Evolutionary conservation across 352 stramenopile genomes (phyloP), one percentile per base, ranked within the genome.

Genomic region (Phytophthora chlamydospora): DNA sequence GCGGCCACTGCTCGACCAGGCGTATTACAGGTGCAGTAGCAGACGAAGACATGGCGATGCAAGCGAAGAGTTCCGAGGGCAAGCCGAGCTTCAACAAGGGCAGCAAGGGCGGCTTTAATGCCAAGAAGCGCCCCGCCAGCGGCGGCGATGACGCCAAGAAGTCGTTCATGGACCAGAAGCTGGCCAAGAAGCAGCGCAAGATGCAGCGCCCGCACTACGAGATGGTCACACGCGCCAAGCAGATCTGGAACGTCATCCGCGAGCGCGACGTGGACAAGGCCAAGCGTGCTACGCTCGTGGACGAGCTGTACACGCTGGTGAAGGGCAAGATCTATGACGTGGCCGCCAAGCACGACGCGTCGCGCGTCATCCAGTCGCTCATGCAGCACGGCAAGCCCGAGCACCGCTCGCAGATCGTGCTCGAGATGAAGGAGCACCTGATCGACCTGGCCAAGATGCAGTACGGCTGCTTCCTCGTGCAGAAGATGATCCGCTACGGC

Each of bases 401-500:
- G 64, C 85, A 98, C 74, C 83, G 93, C 29, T 83, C 85, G 58
- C 77, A 91, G 59, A 89, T 96, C 8, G 79, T 98, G 17, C 70
- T 76, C 9, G 96, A 98, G 77, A 85, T 99, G 52, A 87, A 95
- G 56, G 88, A 93, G 32, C 83, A 97, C 59, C 80, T 98, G n/a
- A 67, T 95, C 9, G 93, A 98, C 44, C 58, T 99, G 21, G 82
- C 89, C 64, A 98, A 98, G 85, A 96, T 93, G 77, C 96, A 98
- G 68, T 99, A 99, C 75, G 91, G 87, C n/a, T 93, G 94, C 82
- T 98, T 98, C 75, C 75, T 97, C n/a, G 94, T 98, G 56, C 85
- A 98, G 50, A 98, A 98, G 71, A 93, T 98, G 71, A 97, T 99
- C 75, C 94, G 97, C 66, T 98, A 98, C 76, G 93, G 91, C 62